Percentiles rank a stretch among this genome's conserved stretches.
Conservation (phyloP, 345 rosid species). For the Psidium friedrichsthalianum region DNA sequence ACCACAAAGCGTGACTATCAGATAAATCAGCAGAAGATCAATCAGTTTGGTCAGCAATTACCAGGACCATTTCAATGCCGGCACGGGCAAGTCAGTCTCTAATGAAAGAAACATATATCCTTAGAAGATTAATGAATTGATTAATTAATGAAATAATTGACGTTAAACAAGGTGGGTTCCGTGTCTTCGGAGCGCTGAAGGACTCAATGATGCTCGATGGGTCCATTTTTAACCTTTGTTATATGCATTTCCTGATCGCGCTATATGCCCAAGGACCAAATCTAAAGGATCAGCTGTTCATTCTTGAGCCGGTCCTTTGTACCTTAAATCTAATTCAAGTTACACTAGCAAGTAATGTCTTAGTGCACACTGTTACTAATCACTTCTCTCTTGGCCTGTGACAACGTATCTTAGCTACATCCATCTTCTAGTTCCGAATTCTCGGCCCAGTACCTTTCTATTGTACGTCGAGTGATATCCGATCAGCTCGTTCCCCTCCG, state of each 20-base stretch:
- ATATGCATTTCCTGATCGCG: neutral
- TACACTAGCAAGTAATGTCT: neutral
- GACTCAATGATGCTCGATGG: neutral
- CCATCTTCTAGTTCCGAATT: neutral
- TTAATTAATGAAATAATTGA: neutral
- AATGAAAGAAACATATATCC: neutral
- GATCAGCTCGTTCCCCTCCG: neutral
- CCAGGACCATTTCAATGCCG: neutral
- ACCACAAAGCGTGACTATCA: neutral
- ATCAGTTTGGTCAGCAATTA: neutral
- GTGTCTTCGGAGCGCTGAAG: neutral
- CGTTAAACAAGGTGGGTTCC: neutral
- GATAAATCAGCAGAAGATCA: neutral
- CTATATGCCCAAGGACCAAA: neutral
- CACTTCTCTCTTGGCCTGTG: neutral
- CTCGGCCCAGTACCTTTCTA: neutral
- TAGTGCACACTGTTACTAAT: neutral
- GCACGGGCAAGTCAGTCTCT: neutral
- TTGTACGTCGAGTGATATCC: rapidly evolving
- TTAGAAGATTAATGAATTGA: neutral
- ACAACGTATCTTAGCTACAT: neutral
- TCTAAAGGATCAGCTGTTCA: neutral
- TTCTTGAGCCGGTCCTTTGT: neutral
- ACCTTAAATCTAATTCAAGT: neutral
- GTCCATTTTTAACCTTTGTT: neutral